phyloP scores from a whole-genome alignment of 352 stramenopile species.

The Pythium volutum region DNA sequence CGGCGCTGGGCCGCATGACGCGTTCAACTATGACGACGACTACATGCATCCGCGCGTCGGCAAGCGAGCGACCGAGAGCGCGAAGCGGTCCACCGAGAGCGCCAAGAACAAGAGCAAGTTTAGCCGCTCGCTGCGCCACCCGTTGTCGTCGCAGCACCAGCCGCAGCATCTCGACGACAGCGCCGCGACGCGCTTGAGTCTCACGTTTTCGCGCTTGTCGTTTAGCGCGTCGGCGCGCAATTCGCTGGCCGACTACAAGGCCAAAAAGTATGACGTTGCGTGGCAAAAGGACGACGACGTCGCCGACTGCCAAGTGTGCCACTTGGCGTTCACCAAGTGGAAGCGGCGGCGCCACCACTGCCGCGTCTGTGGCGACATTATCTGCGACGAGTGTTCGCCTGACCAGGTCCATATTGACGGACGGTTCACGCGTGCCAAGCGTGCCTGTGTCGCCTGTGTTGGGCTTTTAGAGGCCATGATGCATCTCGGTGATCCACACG shows the following conservation, averaged over 20 bases:
- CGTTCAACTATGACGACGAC: slow-evolving; percentile 16
- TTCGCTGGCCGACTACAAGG: slow-evolving; percentile 26
- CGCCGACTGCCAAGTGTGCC: slow-evolving; percentile 64
- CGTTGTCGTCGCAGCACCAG: background rate
- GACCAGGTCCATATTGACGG: slow-evolving; percentile 54
- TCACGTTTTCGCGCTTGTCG: slow-evolving; percentile 25
- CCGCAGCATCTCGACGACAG: background rate
- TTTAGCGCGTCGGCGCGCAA: slow-evolving; percentile 18
- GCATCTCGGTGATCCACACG: slow-evolving; percentile 38
- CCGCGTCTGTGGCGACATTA: slow-evolving; percentile 71
- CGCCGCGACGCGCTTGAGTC: slow-evolving; percentile 15
- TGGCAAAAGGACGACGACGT: slow-evolving; percentile 63
- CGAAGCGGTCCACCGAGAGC: background rate
- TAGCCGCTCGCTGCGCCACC: background rate
- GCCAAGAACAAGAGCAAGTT: slow-evolving; percentile 8
- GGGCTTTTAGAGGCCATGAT: slow-evolving; percentile 56
- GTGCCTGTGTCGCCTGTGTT: slow-evolving; percentile 60
- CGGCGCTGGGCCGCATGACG: background rate
- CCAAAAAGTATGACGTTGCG: slow-evolving; percentile 67
- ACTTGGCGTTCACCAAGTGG: slow-evolving; percentile 68
- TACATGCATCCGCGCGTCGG: background rate
- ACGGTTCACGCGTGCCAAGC: slow-evolving; percentile 51
- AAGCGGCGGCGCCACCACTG: slow-evolving; percentile 76
- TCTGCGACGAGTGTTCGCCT: slow-evolving; percentile 70
- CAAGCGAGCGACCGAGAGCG: background rate